Base-by-base conservation (phyloP, 805 yeast species). In the Metschnikowia continentalis region DNA sequence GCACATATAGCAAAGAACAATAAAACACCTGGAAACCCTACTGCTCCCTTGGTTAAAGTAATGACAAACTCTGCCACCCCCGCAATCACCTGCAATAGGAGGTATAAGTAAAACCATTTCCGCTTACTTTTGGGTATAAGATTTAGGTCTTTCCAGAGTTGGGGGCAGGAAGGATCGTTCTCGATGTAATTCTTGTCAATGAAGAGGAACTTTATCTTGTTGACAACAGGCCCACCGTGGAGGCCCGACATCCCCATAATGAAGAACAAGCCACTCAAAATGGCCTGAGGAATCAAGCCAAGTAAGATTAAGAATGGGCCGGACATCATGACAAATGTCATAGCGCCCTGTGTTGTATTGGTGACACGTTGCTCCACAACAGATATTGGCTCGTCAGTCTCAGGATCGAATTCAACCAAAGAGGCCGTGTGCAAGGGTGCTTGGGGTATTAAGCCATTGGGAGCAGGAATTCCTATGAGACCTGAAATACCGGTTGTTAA, bases 361-460 rank as follows among this genome's bases (percentile, higher is more conserved):
- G 95, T 84, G 47, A 90, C 74, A 41, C 99, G 69, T 65, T 92
- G 99, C 63, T 92, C 99, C 3, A 94, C 96, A 8, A 91, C 90
- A 3, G 79, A 68, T 1, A 72, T 62, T 1, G 80, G 73, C 46
- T 61, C 52, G 1, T 75, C 76, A 4, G 66, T 54, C 32, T 58
- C 48, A 53, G 64, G 64, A 47, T 77, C 76, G 55, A 76, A 76
- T 13, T 87, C 82, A 39, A 89, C 78, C 32, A 92, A 68, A 0
- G 96, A 81, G 39, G 78, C 80, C 0, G 98, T 90, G 60, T 92
- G 99, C 35, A 94, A 64, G 2, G 98, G 98, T 0, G 99, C 98
- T 66, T 92, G 99, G 1, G 99, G 99, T 41, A 92, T 92, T 32
- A 92, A 74, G 0, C 99, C 99, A 68, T 94, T 94, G 0, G 98